phyloP scores from a whole-genome alignment of 225 moss, liverwort and hornwort genomes.

The Thuidium tamariscinum region DNA sequence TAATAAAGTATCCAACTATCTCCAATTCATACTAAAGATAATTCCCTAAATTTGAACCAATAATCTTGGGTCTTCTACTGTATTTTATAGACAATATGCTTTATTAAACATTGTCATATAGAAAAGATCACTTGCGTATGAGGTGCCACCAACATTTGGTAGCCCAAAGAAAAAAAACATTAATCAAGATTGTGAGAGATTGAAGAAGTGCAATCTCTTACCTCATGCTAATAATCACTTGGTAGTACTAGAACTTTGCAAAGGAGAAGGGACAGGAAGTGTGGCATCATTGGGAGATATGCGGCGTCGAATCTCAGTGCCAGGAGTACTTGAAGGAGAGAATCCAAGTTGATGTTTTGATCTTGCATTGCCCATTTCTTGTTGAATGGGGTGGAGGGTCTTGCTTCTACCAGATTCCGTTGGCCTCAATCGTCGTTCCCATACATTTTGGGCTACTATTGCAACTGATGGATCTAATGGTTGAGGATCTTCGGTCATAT shows the following conservation, averaged over 20 bases:
- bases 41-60: accelerated
- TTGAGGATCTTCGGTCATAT: background rate
- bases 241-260: background rate
- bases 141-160: too few species aligned
- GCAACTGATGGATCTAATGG: background rate
- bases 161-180: background rate
- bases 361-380: background rate
- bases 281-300: background rate
- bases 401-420: background rate
- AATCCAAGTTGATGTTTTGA: background rate
- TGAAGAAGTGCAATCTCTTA: background rate
- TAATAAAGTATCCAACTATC: too few species aligned
- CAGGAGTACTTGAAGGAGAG: background rate
- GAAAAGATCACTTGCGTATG: background rate
- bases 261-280: background rate
- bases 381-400: background rate
- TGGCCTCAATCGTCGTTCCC: background rate
- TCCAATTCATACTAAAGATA: too few species aligned
- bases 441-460: background rate
- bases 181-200: too few species aligned
- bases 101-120: background rate
- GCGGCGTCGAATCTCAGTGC: background rate
- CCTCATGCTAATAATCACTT: background rate
- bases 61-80: accelerated
- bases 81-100: background rate